Percentiles rank a stretch among this genome's conserved stretches.
phyloP scores from a whole-genome alignment of 176 grass and related monocot genomes.

The Raddia distichophylla region DNA sequence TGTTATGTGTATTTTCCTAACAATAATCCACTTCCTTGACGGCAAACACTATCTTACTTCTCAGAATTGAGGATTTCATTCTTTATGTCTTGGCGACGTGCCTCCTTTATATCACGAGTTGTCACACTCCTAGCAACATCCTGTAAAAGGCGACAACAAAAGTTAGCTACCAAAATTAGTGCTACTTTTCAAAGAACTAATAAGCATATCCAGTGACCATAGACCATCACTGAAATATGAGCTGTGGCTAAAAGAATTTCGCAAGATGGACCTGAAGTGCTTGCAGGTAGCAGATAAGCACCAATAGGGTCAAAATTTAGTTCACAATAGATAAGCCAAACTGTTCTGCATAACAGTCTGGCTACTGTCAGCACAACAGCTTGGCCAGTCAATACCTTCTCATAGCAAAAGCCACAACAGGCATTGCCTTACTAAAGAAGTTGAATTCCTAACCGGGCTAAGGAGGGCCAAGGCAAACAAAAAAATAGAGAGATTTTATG shows the following conservation, averaged over 20 bases:
- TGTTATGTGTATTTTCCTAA: slow-evolving; percentile 24
- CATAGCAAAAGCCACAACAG: slow-evolving; percentile 9
- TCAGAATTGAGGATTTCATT: slow-evolving; percentile 99
- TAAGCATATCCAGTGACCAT: neutral
- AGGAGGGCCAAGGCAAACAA: neutral
- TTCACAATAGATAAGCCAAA: slow-evolving; percentile 16
- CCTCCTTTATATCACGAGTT: slow-evolving; percentile 82
- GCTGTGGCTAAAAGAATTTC: neutral
- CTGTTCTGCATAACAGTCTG: neutral
- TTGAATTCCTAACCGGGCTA: neutral
- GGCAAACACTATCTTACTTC: slow-evolving; percentile 52
- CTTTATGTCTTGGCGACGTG: slow-evolving; percentile 85
- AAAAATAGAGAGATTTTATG: slow-evolving; percentile 2
- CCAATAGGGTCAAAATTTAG: neutral
- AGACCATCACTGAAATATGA: neutral
- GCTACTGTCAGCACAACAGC: slow-evolving; percentile 3
- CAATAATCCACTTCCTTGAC: neutral
- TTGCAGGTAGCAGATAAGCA: slow-evolving; percentile 15
- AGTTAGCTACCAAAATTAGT: slow-evolving; percentile 23
- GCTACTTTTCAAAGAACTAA: slow-evolving; percentile 1
- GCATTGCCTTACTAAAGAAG: slow-evolving; percentile 1
- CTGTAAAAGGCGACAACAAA: slow-evolving; percentile 46
- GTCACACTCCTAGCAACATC: slow-evolving; percentile 95
- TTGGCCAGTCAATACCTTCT: neutral
- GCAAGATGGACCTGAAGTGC: neutral